phyloP scores from a whole-genome alignment of 1,139 yeast species.

The Taphrina communis region DNA sequence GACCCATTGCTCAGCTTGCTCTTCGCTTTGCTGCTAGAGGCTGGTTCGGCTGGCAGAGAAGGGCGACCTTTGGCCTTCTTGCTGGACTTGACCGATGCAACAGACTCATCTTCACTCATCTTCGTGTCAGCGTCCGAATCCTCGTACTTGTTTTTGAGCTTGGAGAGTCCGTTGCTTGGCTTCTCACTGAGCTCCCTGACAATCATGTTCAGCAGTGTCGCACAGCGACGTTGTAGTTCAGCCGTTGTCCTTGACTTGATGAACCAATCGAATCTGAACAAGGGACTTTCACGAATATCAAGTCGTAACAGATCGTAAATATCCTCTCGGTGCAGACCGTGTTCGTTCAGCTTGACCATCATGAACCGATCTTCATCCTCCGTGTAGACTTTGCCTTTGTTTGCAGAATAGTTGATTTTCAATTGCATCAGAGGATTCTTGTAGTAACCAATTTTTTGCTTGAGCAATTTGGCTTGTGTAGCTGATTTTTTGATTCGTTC shows the following conservation, averaged over 20 bases:
- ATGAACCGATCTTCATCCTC: conserved; percentile 86
- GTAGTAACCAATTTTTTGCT: conserved; percentile 65
- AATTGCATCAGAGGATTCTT: conserved; percentile 78
- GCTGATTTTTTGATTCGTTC: conserved; percentile 69
- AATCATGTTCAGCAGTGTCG: conserved; percentile 76
- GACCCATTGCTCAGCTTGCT: neutral
- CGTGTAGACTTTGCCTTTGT: conserved; percentile 83
- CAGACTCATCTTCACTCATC: conserved; percentile 26
- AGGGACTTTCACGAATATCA: conserved; percentile 71
- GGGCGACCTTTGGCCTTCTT: conserved; percentile 10
- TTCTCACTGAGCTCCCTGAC: conserved; percentile 61
- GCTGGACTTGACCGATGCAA: conserved; percentile 11
- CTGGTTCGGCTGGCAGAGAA: conserved; percentile 4
- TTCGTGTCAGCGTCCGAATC: conserved; percentile 30
- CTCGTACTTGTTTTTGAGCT: conserved; percentile 17
- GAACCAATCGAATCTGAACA: conserved; percentile 89
- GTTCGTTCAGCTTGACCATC: conserved; percentile 70
- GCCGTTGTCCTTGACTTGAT: conserved; percentile 81
- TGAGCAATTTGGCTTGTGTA: conserved; percentile 70
- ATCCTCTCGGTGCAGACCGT: conserved; percentile 74
- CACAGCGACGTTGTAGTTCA: conserved; percentile 81
- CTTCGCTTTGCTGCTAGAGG: neutral
- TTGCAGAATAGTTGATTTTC: conserved; percentile 75
- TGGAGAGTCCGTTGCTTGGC: conserved; percentile 7
- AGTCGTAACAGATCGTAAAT: conserved; percentile 77